Evolutionary conservation across 768 basidiomycete species (phyloP).

Genomic region (Amanita subjunquillea): DNA sequence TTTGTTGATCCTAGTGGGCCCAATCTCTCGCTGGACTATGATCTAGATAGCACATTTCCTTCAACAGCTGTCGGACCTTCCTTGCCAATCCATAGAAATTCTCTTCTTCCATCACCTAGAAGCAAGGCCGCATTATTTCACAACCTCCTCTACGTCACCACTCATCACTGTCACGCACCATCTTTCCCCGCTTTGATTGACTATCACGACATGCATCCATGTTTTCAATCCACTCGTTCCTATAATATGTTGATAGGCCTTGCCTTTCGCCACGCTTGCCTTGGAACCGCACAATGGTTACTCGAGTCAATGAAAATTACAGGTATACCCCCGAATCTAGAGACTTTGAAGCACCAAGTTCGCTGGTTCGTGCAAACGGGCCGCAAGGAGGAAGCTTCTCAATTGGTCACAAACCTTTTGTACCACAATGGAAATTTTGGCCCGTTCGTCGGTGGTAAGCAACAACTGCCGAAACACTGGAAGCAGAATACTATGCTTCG

Average conservation of each 20-base stretch:
- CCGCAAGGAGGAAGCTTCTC: constrained; percentile 51
- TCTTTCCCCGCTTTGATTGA: constrained; percentile 31
- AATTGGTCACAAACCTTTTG: constrained; percentile 19
- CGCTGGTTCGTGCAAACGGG: constrained; percentile 49
- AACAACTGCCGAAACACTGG: neutral
- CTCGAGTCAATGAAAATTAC: constrained; percentile 36
- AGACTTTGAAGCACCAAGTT: constrained; percentile 47
- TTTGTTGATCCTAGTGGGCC: constrained; percentile 16
- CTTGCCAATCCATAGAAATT: neutral
- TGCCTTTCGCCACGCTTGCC: constrained; percentile 40
- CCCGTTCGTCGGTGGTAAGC: neutral
- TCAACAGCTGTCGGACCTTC: neutral
- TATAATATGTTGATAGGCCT: constrained; percentile 36
- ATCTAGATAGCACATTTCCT: neutral
- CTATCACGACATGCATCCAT: constrained; percentile 33
- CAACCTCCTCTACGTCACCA: constrained; percentile 30
- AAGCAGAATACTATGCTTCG: constrained; percentile 25
- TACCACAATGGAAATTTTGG: constrained; percentile 7
- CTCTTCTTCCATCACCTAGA: constrained; percentile 14
- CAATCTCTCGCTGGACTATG: neutral
- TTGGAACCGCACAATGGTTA: constrained; percentile 34
- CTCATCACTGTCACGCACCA: constrained; percentile 17
- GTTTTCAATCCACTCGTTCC: constrained; percentile 29
- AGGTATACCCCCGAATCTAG: constrained; percentile 30
- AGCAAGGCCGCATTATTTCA: constrained; percentile 27